These are phyloP conservation scores for Ramaria sp. DNA, from an alignment of 768 basidiomycete genomes.

Conservation along the genomic window DNA sequence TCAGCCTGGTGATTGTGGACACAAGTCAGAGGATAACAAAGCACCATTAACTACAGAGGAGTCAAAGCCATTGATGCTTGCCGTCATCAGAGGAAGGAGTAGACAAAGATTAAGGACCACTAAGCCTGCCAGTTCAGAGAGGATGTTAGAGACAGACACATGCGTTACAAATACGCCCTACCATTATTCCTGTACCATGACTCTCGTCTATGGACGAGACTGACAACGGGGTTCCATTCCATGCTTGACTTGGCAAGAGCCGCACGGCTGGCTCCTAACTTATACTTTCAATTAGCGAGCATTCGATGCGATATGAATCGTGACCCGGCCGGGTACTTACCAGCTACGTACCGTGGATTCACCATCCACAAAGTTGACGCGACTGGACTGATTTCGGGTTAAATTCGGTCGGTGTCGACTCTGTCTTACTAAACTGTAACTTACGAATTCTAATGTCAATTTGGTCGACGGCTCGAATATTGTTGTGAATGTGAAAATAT, in stretches of 20 bases:
- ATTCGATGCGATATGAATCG: not conserved
- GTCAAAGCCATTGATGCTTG: conserved; percentile 57
- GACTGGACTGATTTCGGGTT: not conserved
- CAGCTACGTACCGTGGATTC: not conserved
- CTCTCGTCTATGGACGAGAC: conserved; percentile 1
- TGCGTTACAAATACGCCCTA: not conserved
- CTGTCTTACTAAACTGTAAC: no score
- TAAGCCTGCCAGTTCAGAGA: conserved; percentile 31
- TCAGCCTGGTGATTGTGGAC: not conserved
- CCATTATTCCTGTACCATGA: conserved; percentile 6
- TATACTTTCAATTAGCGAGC: conserved; percentile 1
- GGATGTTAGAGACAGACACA: not conserved
- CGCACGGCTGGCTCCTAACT: not conserved
- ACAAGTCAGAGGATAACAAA: not conserved
- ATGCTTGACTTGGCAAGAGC: not conserved
- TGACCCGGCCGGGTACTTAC: not conserved
- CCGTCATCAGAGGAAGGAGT: conserved; percentile 52
- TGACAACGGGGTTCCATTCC: conserved; percentile 6
- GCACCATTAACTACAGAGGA: conserved; percentile 54
- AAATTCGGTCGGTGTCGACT: not conserved
- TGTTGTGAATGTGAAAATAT: no score
- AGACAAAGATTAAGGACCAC: conserved; percentile 48
- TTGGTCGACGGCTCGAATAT: no score
- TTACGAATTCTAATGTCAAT: no score
- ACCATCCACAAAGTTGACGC: not conserved